These are phyloP conservation scores for Tremella mesenterica DNA, from an alignment of 768 basidiomycete genomes.

Conservation along the genomic window DNA sequence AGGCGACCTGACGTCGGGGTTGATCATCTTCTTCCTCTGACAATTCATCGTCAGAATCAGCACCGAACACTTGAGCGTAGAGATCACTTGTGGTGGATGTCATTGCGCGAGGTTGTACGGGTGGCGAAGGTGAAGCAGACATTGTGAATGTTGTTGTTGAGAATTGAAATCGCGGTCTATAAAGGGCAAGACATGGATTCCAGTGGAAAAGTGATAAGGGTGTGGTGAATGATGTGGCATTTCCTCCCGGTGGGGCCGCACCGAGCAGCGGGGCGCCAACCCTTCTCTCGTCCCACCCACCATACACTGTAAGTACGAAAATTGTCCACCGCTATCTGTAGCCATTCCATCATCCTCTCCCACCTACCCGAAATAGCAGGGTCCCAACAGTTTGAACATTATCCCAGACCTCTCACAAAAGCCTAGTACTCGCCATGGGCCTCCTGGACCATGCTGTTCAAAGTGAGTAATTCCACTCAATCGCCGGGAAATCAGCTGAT, in stretches of 20 bases:
- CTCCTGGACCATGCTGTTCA: conserved; percentile 2
- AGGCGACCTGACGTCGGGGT: conserved; percentile 12
- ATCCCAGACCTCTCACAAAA: not conserved
- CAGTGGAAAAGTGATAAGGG: too few species aligned
- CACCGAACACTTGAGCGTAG: conserved; percentile 45
- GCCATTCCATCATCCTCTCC: conserved; percentile 4
- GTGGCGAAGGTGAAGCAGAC: conserved; percentile 71
- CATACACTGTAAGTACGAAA: too few species aligned
- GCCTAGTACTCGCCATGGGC: conserved; percentile 8
- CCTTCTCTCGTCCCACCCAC: too few species aligned
- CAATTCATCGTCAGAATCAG: conserved; percentile 60
- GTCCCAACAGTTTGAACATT: not conserved
- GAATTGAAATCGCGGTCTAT: not conserved
- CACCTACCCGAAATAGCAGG: not conserved
- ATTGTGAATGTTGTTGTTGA: conserved; percentile 30
- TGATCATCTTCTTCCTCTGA: conserved; percentile 55
- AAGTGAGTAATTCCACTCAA: conserved; percentile 1
- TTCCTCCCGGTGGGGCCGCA: too few species aligned
- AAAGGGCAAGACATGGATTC: not conserved
- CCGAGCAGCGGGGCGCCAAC: too few species aligned
- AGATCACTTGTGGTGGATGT: conserved; percentile 11
- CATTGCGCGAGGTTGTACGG: not conserved
- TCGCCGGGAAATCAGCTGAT: not conserved
- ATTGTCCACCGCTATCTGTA: too few species aligned
- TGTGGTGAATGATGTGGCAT: not conserved